Evolutionary conservation across 768 basidiomycete species (phyloP).

Genomic region (Coprinopsis sp.): DNA sequence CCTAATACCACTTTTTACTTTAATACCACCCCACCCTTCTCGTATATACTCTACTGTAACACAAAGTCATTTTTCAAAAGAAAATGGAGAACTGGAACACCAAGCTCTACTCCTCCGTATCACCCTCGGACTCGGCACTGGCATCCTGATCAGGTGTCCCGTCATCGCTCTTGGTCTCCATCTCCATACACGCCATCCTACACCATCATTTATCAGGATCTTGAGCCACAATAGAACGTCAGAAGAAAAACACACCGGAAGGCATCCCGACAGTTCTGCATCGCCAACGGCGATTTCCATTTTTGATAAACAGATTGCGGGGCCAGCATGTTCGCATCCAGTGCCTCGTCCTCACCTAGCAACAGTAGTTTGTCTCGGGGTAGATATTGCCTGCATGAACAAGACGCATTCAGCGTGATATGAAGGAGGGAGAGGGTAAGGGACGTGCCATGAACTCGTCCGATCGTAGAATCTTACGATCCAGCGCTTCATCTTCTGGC

Average conservation of each 20-base stretch:
- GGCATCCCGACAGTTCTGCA: slow-evolving; percentile 55
- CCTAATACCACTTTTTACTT: too few species aligned
- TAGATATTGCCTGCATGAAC: slow-evolving; percentile 56
- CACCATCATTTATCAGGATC: neutral
- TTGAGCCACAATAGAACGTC: neutral
- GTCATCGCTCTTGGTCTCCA: slow-evolving; percentile 22
- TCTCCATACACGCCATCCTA: slow-evolving; percentile 20
- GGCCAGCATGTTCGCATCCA: slow-evolving; percentile 63
- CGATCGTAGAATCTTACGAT: slow-evolving; percentile 82
- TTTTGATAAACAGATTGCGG: slow-evolving; percentile 47
- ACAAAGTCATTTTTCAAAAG: too few species aligned
- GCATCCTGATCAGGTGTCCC: neutral
- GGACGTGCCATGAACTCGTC: slow-evolving; percentile 52
- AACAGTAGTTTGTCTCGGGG: slow-evolving; percentile 49
- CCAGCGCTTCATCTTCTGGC: slow-evolving; percentile 42
- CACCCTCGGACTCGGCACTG: neutral
- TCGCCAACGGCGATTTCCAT: slow-evolving; percentile 51
- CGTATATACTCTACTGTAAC: too few species aligned
- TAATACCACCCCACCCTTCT: too few species aligned
- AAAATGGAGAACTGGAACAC: too few species aligned
- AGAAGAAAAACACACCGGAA: slow-evolving; percentile 45
- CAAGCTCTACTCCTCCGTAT: neutral
- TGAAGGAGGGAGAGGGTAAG: neutral
- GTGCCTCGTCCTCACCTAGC: slow-evolving; percentile 64
- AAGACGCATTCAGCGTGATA: slow-evolving; percentile 1